Percentiles rank a stretch among this genome's conserved stretches.
Conservation (phyloP, 352 stramenopile species). For the Phytophthora sansomeana region DNA sequence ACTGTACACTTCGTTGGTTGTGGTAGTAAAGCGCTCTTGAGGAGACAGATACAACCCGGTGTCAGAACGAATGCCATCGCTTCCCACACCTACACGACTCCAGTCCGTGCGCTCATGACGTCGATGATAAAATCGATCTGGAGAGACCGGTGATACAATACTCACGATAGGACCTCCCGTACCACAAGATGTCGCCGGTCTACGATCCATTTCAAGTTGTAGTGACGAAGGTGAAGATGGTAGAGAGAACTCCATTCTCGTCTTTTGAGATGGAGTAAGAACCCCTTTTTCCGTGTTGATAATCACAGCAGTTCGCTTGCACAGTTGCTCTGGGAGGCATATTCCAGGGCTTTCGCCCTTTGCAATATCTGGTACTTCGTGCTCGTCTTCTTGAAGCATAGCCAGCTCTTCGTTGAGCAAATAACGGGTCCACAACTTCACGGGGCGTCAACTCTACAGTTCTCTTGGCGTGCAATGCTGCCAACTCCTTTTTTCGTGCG, state of each 20-base stretch:
- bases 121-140: slow-evolving; percentile 66
- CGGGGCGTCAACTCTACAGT: slow-evolving; percentile 59
- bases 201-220: slow-evolving; percentile 32
- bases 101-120: slow-evolving; percentile 75
- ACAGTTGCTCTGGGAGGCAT: slow-evolving; percentile 68
- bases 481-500: slow-evolving; percentile 65
- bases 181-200: slow-evolving; percentile 25
- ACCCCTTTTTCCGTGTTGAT: slow-evolving; percentile 10
- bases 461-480: slow-evolving; percentile 60
- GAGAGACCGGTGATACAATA: slow-evolving; percentile 44
- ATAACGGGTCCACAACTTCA: slow-evolving; percentile 50
- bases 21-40: slow-evolving; percentile 67
- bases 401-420: slow-evolving; percentile 19
- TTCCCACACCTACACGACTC: slow-evolving; percentile 76
- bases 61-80: slow-evolving; percentile 57
- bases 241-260: slow-evolving; percentile 2
- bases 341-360: not conserved
- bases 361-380: not conserved
- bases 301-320: slow-evolving; percentile 48
- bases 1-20: slow-evolving; percentile 57
- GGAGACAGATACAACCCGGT: slow-evolving; percentile 53
- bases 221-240: slow-evolving; percentile 38
- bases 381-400: slow-evolving; percentile 9
- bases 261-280: slow-evolving; percentile 10
- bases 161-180: slow-evolving; percentile 29